Percentiles rank a stretch among this genome's conserved stretches.
Conservation (phyloP, 2,329 filamentous ascomycete species). For the Nemania sp. region DNA sequence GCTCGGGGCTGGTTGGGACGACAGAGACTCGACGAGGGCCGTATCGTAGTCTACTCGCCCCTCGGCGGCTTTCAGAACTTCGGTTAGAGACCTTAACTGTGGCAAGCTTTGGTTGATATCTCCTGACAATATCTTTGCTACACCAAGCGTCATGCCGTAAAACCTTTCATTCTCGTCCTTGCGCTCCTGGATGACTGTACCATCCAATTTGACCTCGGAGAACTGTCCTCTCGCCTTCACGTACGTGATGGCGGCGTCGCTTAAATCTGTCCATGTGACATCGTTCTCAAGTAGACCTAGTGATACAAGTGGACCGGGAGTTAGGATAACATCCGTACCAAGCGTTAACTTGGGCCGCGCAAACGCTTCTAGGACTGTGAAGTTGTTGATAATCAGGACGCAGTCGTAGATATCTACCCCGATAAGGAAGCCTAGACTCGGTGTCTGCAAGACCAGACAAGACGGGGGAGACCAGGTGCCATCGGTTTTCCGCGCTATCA, state of each 20-base stretch:
- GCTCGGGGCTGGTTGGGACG: slow-evolving; percentile 77
- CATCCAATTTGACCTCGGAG: slow-evolving; percentile 66
- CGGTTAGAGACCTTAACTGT: slow-evolving; percentile 72
- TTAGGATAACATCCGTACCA: slow-evolving; percentile 82
- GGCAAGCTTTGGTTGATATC: slow-evolving; percentile 66
- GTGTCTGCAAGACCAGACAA: slow-evolving; percentile 89
- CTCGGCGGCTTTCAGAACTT: slow-evolving; percentile 89
- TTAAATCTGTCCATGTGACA: slow-evolving; percentile 64
- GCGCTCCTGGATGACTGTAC: slow-evolving; percentile 68
- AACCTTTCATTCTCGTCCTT: slow-evolving; percentile 71
- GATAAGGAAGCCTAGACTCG: slow-evolving; percentile 87
- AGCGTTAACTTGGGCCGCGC: slow-evolving; percentile 82
- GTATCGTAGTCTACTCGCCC: slow-evolving; percentile 82
- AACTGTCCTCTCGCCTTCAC: slow-evolving; percentile 69
- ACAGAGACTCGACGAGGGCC: slow-evolving; percentile 71
- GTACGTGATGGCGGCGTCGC: slow-evolving; percentile 68
- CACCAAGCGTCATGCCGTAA: slow-evolving; percentile 62
- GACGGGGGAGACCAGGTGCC: slow-evolving; percentile 93
- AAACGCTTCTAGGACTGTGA: slow-evolving; percentile 85
- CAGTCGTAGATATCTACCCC: slow-evolving; percentile 97
- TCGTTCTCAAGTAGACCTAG: slow-evolving; percentile 65
- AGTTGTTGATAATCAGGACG: slow-evolving; percentile 90
- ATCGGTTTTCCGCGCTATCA: slow-evolving; percentile 85
- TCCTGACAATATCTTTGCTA: slow-evolving; percentile 69
- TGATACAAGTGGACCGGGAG: slow-evolving; percentile 77